Conservation (phyloP, 768 basidiomycete species). For the Tylopilus felleus region DNA sequence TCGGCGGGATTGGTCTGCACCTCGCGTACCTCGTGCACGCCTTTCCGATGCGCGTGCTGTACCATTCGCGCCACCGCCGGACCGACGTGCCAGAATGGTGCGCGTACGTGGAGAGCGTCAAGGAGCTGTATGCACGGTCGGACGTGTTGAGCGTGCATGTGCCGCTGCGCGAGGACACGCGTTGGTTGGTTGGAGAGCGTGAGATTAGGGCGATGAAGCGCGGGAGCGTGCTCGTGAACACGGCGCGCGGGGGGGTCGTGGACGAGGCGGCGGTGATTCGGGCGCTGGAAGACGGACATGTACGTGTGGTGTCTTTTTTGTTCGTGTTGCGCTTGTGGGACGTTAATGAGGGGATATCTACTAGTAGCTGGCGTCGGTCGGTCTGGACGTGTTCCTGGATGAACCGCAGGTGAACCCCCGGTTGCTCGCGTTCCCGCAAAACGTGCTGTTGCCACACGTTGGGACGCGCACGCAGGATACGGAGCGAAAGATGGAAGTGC, state of each 20-base stretch:
- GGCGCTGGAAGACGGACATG: slow-evolving; percentile 87
- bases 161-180: slow-evolving; percentile 74
- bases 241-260: slow-evolving; percentile 83
- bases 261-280: slow-evolving; percentile 84
- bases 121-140: slow-evolving; percentile 60
- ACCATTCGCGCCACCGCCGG: slow-evolving; percentile 62
- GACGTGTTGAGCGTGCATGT: slow-evolving; percentile 89
- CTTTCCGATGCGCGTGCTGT: slow-evolving; percentile 89
- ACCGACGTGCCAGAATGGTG: slow-evolving; percentile 65
- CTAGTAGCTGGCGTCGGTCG: slow-evolving; percentile 38
- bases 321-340: too few relatives aligned
- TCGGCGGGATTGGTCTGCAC: slow-evolving; percentile 73
- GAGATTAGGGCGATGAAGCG: slow-evolving; percentile 76
- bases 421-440: slow-evolving; percentile 73
- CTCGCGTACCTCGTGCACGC: slow-evolving; percentile 69
- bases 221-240: slow-evolving; percentile 79
- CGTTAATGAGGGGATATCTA: too few relatives aligned
- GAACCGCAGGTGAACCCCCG: slow-evolving; percentile 79
- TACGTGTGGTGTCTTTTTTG: slow-evolving; percentile 37
- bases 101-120: slow-evolving; percentile 69
- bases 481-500: slow-evolving; percentile 78
- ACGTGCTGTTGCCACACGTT: slow-evolving; percentile 88
- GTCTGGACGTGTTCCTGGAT: slow-evolving; percentile 84
- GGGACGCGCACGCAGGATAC: slow-evolving; percentile 82
- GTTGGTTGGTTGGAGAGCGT: slow-evolving; percentile 66